phyloP scores from a whole-genome alignment of 2,329 filamentous ascomycete species.

The Nemania sp. region DNA sequence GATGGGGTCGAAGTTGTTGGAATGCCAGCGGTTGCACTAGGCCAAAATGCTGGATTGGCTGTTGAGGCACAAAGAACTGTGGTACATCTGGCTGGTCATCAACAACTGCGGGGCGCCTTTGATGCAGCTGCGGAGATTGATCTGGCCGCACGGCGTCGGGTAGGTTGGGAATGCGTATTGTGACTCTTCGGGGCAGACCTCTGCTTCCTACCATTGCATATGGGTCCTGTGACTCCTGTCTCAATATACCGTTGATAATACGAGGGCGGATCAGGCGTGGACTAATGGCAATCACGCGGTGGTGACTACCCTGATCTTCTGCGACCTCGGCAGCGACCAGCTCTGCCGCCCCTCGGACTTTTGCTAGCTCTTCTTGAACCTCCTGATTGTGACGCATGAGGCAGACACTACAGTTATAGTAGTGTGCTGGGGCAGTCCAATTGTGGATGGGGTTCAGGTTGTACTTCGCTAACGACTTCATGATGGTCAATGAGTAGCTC shows the following conservation, averaged over 20 bases:
- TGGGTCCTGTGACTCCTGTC: background rate
- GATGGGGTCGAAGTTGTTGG: too few relatives aligned
- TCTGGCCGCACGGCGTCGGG: background rate
- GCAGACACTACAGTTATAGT: conserved; percentile 1
- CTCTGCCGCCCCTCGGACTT: too few relatives aligned
- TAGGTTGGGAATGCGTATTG: conserved; percentile 9
- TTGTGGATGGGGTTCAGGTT: background rate
- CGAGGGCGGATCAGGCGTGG: too few relatives aligned
- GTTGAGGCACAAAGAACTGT: background rate
- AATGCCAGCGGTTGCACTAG: background rate
- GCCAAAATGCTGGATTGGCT: background rate
- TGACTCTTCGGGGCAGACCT: conserved; percentile 6
- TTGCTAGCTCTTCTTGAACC: too few relatives aligned
- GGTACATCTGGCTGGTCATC: background rate
- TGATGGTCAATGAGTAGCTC: conserved; percentile 18
- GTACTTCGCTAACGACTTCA: conserved; percentile 4
- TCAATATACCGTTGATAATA: background rate
- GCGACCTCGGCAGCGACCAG: too few relatives aligned
- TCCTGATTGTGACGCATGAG: too few relatives aligned
- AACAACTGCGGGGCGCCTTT: conserved; percentile 5
- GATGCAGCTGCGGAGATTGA: background rate
- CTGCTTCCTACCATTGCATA: background rate
- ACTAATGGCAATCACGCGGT: too few relatives aligned
- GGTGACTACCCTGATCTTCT: too few relatives aligned
- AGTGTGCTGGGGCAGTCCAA: conserved; percentile 19